Evolutionary conservation across 1,139 yeast species (phyloP), one percentile per base, ranked within the genome.

Genomic region (Blastobotrys apis): DNA sequence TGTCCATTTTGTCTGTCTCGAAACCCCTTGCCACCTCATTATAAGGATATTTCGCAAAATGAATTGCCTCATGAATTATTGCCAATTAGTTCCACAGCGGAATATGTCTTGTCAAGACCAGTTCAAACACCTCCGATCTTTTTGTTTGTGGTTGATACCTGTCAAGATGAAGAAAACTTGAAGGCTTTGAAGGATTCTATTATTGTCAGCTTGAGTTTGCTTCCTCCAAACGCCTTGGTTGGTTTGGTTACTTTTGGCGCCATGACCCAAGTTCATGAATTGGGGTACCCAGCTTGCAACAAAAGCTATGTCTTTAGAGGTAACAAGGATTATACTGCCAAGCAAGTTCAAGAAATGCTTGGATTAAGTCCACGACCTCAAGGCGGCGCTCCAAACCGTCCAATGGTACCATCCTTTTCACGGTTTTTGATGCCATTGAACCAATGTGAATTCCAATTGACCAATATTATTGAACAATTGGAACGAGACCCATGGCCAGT

Each of bases 171-270:
- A 47, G 98, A 92, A 59, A 92, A 88, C 65, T 74, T 92, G 61
- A 80, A 82, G 63, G 92, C 97, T 9, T 75, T 92, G 65, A 87
- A 87, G 64, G 96, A 88, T 56, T 78, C 95, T 26, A 74, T 92
- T 58, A 79, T 88, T 47, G 81, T 87, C 48, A 80, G 95, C 12
- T 74, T 94, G 56, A 77, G 87, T 45, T 71, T 86, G 56, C 77
- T 92, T 60, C 99, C 99, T 25, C 94, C 95, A 37, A 88, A 92
- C 60, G 94, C 97, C 1, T 74, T 90, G 50, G 82, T 92, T 49
- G 97, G 97, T 39, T 76, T 92, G 58, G 79, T 92, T 60, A 90
- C 97, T 33, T 92, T 77, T 64, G 98, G 97, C 46, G 90, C 96
- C 33, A 90, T 87, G 77, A 88, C 90, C 48, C 95, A 88, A 63